Conservation (phyloP, 73 alveolate genomes). For the Blepharisma japonicum region DNA sequence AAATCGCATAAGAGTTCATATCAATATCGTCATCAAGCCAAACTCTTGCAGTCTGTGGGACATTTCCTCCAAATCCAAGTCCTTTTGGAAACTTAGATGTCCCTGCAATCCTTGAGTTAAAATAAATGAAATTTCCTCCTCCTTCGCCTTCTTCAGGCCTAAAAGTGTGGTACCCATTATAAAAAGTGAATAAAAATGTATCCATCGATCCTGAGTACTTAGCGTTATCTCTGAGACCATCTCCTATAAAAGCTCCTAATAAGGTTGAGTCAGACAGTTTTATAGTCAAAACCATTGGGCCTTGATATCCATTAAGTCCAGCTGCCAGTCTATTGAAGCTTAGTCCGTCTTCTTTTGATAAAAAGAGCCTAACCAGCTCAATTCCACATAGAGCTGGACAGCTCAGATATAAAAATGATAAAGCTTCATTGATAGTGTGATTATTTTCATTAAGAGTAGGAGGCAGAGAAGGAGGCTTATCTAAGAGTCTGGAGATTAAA, state of each 20-base stretch:
- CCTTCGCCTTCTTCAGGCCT: background rate
- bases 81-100: slow-evolving; percentile 20
- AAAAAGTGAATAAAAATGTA: slow-evolving; percentile 2
- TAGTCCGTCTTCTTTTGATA: slow-evolving; percentile 9
- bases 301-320: background rate
- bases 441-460: background rate
- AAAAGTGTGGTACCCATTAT: background rate
- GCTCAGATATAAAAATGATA: background rate
- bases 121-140: background rate
- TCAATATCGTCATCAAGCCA: slow-evolving; percentile 21
- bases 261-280: background rate
- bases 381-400: background rate
- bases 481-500: background rate
- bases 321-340: slow-evolving; percentile 9
- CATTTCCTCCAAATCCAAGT: slow-evolving; percentile 17
- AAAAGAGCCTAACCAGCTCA: background rate
- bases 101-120: background rate
- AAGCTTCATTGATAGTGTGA: background rate
- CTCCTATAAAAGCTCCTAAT: slow-evolving; percentile 19
- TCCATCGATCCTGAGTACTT: slow-evolving; percentile 19
- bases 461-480: background rate
- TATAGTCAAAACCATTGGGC: background rate
- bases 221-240: slow-evolving; percentile 4
- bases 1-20: background rate
- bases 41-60: background rate